Conservation (phyloP, 2,329 filamentous ascomycete genomes). For the Ophiocordyceps unilateralis region DNA sequence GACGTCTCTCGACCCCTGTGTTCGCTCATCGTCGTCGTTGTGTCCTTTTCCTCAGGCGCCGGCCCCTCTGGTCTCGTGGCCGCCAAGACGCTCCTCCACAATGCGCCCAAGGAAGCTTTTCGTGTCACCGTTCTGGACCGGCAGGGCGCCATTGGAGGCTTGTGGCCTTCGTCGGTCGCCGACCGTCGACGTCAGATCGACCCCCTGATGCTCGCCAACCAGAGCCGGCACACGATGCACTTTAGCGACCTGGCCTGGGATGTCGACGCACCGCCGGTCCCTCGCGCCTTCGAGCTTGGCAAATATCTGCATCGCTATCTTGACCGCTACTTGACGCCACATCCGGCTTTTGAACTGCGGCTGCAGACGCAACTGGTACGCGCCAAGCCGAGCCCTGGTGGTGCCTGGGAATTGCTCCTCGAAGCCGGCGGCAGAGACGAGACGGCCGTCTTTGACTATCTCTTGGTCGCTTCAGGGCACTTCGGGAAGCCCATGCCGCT, state of each 20-base stretch:
- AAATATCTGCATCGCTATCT: conserved; percentile 51
- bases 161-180: conserved; percentile 47
- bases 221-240: conserved; percentile 60
- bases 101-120: conserved; percentile 37
- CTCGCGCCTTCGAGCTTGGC: conserved; percentile 61
- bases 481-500: conserved; percentile 44
- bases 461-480: conserved; percentile 61
- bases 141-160: conserved; percentile 48
- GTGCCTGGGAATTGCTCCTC: conserved; percentile 24
- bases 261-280: conserved; percentile 43
- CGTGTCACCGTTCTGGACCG: conserved; percentile 55
- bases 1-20: no score
- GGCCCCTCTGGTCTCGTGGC: conserved; percentile 52
- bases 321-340: conserved; percentile 33
- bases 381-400: conserved; percentile 19
- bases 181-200: conserved; percentile 38
- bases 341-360: conserved; percentile 24
- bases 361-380: conserved; percentile 29
- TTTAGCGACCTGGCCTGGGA: conserved; percentile 61
- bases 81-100: conserved; percentile 55
- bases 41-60: conserved; percentile 30
- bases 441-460: conserved; percentile 45
- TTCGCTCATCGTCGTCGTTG: no score
- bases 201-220: conserved; percentile 55
- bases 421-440: conserved; percentile 18